Conservation (phyloP, 1,284 basidiomycete genomes). For the Leucoagaricus sp. region DNA sequence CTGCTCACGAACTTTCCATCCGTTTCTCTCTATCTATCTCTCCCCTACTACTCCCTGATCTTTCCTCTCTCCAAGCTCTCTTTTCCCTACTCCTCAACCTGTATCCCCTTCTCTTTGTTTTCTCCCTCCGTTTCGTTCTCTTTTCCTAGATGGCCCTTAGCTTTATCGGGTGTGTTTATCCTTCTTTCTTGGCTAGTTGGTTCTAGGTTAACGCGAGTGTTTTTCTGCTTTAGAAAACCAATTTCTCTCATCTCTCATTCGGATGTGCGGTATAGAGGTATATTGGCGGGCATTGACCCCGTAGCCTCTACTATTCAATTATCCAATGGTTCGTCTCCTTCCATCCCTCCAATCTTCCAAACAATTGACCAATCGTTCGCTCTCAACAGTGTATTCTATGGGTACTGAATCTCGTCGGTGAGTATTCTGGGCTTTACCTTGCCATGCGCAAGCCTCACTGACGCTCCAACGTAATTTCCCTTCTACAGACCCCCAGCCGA, state of each 20-base stretch:
- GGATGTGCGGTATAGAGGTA: slow-evolving; percentile 88
- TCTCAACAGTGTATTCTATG: slow-evolving; percentile 75
- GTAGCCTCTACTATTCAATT: slow-evolving; percentile 83
- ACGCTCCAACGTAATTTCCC: background rate
- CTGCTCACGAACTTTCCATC: background rate
- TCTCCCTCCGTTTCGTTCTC: slow-evolving; percentile 17
- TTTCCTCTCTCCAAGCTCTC: slow-evolving; percentile 5
- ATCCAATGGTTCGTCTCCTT: slow-evolving; percentile 66
- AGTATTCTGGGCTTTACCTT: slow-evolving; percentile 28
- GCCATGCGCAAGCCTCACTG: background rate
- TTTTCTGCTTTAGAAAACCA: slow-evolving; percentile 57
- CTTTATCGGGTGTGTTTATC: slow-evolving; percentile 60
- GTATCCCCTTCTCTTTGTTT: slow-evolving; percentile 14
- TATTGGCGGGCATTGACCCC: slow-evolving; percentile 83
- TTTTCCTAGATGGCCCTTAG: slow-evolving; percentile 63
- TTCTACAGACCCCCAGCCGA: slow-evolving; percentile 60
- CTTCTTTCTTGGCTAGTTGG: background rate
- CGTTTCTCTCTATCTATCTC: background rate
- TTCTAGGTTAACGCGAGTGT: background rate
- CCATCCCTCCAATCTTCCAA: slow-evolving; percentile 1
- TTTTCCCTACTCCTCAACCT: background rate
- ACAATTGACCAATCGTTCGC: slow-evolving; percentile 13
- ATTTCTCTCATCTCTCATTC: slow-evolving; percentile 90
- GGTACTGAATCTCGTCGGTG: slow-evolving; percentile 84
- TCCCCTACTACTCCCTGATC: background rate